These are phyloP conservation scores for Basipetospora chlamydospora DNA, from an alignment of 2,329 filamentous ascomycete genomes.

Conservation along the genomic window DNA sequence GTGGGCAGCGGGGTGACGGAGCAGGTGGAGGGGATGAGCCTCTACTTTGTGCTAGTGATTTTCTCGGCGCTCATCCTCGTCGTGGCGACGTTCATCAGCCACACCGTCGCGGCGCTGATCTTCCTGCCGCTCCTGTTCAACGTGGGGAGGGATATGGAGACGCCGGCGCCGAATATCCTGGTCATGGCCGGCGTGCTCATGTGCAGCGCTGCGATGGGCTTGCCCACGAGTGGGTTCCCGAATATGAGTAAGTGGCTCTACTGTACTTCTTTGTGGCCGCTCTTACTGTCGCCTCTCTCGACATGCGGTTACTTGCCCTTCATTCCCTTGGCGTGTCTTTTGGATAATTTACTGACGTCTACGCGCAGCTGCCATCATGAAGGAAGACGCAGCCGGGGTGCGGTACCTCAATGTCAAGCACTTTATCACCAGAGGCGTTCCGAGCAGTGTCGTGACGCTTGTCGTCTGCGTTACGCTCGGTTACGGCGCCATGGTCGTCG, in stretches of 20 bases:
- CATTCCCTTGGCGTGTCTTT: not conserved
- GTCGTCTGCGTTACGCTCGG: constrained; percentile 75
- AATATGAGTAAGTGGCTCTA: constrained; percentile 91
- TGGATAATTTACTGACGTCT: not conserved
- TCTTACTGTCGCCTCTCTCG: not conserved
- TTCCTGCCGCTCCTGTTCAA: constrained; percentile 81
- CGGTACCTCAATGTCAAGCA: constrained; percentile 85
- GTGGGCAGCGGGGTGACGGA: constrained; percentile 66
- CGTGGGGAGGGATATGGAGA: constrained; percentile 70
- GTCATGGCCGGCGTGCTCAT: constrained; percentile 94
- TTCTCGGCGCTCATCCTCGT: constrained; percentile 77
- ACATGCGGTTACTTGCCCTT: no score
- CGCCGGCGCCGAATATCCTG: constrained; percentile 84
- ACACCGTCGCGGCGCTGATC: constrained; percentile 91
- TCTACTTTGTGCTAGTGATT: constrained; percentile 77
- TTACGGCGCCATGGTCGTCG: constrained; percentile 76
- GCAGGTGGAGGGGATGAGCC: constrained; percentile 58
- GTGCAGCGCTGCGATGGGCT: constrained; percentile 90
- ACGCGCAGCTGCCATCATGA: constrained; percentile 96
- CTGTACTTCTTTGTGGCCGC: not conserved
- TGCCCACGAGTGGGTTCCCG: constrained; percentile 92
- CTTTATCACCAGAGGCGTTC: constrained; percentile 87
- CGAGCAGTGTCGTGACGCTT: constrained; percentile 70
- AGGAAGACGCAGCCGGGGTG: constrained; percentile 88
- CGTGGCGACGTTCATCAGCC: constrained; percentile 93